These are phyloP conservation scores for Globisporangium apiculatum DNA, from an alignment of 352 stramenopile species.

Conservation along the genomic window DNA sequence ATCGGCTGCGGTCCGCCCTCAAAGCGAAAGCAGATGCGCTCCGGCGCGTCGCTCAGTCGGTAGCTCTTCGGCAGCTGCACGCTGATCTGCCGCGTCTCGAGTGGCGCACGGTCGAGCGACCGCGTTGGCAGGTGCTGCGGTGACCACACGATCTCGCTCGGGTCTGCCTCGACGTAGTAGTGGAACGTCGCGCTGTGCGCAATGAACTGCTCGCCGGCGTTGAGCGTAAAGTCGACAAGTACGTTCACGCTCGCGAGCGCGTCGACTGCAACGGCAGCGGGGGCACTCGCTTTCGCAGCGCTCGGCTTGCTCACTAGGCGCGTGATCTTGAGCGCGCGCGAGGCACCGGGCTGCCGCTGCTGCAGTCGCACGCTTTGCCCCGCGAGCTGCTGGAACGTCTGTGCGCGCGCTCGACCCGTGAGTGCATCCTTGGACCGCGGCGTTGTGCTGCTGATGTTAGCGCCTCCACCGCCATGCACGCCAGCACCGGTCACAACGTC, in stretches of 20 bases:
- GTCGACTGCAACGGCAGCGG: not conserved
- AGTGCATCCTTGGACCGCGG: slow-evolving; percentile 21
- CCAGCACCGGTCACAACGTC: slow-evolving; percentile 1
- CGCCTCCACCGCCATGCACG: not conserved
- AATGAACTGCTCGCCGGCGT: slow-evolving; percentile 71
- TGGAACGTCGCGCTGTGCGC: slow-evolving; percentile 61
- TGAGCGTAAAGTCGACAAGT: slow-evolving; percentile 67
- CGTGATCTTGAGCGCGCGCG: slow-evolving; percentile 18
- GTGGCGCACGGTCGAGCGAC: slow-evolving; percentile 29
- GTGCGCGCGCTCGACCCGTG: slow-evolving; percentile 29
- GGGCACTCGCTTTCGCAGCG: not conserved
- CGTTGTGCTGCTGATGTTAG: slow-evolving; percentile 3
- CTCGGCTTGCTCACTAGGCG: slow-evolving; percentile 16
- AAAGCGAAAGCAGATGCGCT: slow-evolving; percentile 56
- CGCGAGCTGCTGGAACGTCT: slow-evolving; percentile 52
- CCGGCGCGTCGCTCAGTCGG: slow-evolving; percentile 34
- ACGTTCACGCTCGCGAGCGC: slow-evolving; percentile 24
- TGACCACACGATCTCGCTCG: slow-evolving; percentile 41
- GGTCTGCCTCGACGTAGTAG: slow-evolving; percentile 47
- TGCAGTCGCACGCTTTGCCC: slow-evolving; percentile 37
- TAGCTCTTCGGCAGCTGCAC: slow-evolving; percentile 43
- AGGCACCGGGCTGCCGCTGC: slow-evolving; percentile 13
- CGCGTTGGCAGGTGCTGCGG: slow-evolving; percentile 47
- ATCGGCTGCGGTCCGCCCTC: slow-evolving; percentile 32
- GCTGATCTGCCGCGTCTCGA: slow-evolving; percentile 36